Evolutionary conservation across 805 yeast genomes (phyloP).

Genomic region (Kazachstania bromeliacearum): DNA sequence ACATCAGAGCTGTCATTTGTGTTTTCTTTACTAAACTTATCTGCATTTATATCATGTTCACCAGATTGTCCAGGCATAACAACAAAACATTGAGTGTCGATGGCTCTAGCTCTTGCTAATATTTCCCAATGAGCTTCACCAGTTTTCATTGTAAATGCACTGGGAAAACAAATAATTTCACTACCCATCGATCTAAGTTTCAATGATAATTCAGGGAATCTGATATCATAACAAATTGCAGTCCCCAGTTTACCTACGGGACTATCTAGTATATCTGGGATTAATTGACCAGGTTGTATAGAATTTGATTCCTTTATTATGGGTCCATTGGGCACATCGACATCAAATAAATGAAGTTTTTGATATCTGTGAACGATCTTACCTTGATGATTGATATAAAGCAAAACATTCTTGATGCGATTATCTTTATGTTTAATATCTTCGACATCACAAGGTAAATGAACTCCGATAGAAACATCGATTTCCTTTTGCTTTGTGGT

Average conservation of each 20-base stretch:
- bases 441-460: slow-evolving; percentile 52
- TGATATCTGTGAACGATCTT: slow-evolving; percentile 61
- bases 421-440: slow-evolving; percentile 14
- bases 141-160: slow-evolving; percentile 87
- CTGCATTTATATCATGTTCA: slow-evolving; percentile 43
- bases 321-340: slow-evolving; percentile 71
- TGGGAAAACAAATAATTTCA: slow-evolving; percentile 68
- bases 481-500: slow-evolving; percentile 34
- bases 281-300: slow-evolving; percentile 64
- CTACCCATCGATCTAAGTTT: slow-evolving; percentile 62
- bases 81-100: slow-evolving; percentile 81
- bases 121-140: slow-evolving; percentile 87
- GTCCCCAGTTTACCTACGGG: slow-evolving; percentile 59
- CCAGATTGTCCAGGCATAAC: slow-evolving; percentile 88
- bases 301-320: slow-evolving; percentile 66
- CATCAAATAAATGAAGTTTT: slow-evolving; percentile 85
- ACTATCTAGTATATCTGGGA: slow-evolving; percentile 46
- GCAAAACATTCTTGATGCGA: slow-evolving; percentile 58
- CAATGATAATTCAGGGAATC: slow-evolving; percentile 76
- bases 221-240: slow-evolving; percentile 76
- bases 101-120: slow-evolving; percentile 74
- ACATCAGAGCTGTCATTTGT: neutral
- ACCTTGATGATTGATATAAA: slow-evolving; percentile 65
- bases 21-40: slow-evolving; percentile 24
- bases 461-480: slow-evolving; percentile 78